Evolutionary conservation across 306 rosid genomes (phyloP).

Genomic region (Arachis stenosperma): DNA sequence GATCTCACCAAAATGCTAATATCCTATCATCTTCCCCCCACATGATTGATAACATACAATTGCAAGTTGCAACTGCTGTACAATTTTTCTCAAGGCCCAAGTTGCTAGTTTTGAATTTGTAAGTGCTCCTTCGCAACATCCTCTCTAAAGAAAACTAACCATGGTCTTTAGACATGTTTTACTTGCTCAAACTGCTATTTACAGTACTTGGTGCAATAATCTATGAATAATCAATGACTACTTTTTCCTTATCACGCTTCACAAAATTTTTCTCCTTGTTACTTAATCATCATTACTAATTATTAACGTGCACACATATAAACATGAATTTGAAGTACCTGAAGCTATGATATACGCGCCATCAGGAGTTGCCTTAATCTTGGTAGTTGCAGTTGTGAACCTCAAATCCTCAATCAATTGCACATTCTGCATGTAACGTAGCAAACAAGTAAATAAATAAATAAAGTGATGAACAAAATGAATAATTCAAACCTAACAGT

Average conservation of each 20-base stretch:
- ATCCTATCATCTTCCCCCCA: conserved; percentile 11
- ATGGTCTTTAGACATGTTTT: background rate
- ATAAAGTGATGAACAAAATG: background rate
- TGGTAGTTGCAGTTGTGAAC: conserved; percentile 81
- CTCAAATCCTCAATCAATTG: conserved; percentile 78
- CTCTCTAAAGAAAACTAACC: background rate
- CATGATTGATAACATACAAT: background rate
- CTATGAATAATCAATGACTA: background rate
- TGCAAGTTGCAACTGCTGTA: background rate
- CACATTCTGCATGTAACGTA: conserved; percentile 70
- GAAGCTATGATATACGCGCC: conserved; percentile 85
- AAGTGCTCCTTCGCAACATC: background rate
- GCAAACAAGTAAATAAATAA: conserved; percentile 6
- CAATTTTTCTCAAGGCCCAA: conserved; percentile 2
- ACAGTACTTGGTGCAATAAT: background rate
- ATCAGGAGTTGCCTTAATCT: conserved; percentile 83
- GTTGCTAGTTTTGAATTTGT: background rate
- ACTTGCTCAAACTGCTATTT: background rate
- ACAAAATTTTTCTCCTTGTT: background rate
- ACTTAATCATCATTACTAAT: background rate
- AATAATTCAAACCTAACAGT: background rate
- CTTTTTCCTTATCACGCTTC: background rate
- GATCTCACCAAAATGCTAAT: background rate
- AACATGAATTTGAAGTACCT: conserved; percentile 48
- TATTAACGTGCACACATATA: background rate